Evolutionary conservation across 768 basidiomycete species (phyloP), one percentile per base, ranked within the genome.

Genomic region (Trametes maxima): DNA sequence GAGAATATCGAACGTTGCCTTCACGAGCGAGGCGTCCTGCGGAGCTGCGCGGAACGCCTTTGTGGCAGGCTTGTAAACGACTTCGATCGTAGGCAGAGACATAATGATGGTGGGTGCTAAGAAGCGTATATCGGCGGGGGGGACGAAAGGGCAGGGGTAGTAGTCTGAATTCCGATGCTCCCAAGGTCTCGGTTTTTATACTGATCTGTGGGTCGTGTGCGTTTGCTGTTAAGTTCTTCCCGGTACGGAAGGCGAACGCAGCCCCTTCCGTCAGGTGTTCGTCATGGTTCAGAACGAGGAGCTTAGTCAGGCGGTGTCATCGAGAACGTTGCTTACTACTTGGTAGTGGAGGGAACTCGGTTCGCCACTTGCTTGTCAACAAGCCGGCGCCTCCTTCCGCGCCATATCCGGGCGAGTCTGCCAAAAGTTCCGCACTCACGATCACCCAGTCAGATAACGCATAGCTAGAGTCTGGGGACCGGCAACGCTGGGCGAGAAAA

Each of bases 21-120:
- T 50, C 17, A 66, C 58, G 54, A 63, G 33, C 33, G 44, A 53
- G 17, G 28, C 16, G 21, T 66, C 62, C 59, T 53, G 57, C 8
- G 56, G 62, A 54, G 60, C 58, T 6, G 60, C 54, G 12, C 40
- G 46, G 57, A 60, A 67, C 14, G 63, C 63, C 14, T 68, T 65
- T 3, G 51, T 56, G 13, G 65, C 65, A 13, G 49, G 44, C 44
- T 55, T 54, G 33, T 39, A 48, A 4, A 58, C 66, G 25, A 67
- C 40, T 54, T 67, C 66, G 19, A 67, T 45, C 43, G 60, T 62
- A 21, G 66, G 66, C 17, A 64, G 21, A 21, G 54, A 33, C 60
- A 62, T 62, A 14, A 16, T 46, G 50, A 12, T 40, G 44, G 33
- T 43, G 25, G 51, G 19, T 33, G 59, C 37, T 50, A 19, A 42